These are phyloP conservation scores for Blastobotrys petasosporus DNA, from an alignment of 1,139 yeast species.

Conservation along the genomic window DNA sequence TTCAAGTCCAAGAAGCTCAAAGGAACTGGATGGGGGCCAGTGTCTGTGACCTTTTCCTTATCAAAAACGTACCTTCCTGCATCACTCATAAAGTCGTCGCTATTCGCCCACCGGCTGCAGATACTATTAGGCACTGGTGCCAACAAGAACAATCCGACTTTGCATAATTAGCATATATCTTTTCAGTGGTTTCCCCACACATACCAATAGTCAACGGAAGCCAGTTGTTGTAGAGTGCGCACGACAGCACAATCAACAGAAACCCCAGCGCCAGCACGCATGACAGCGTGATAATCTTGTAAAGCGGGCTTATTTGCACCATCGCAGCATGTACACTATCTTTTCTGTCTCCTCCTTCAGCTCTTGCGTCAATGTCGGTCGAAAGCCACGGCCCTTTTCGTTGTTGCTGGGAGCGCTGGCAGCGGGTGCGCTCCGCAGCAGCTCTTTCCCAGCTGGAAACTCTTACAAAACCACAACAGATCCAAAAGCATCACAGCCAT, in stretches of 20 bases:
- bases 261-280: slow-evolving; percentile 73
- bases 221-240: slow-evolving; percentile 73
- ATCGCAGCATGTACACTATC: slow-evolving; percentile 1
- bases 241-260: slow-evolving; percentile 68
- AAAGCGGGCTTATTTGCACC: slow-evolving; percentile 48
- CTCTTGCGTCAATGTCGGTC: not conserved
- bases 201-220: slow-evolving; percentile 57
- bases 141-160: slow-evolving; percentile 42
- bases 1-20: too few species aligned
- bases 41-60: too few species aligned
- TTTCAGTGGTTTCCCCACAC: slow-evolving; percentile 16
- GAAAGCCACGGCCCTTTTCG: not conserved
- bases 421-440: not conserved
- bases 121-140: slow-evolving; percentile 68
- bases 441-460: not conserved
- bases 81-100: slow-evolving; percentile 47
- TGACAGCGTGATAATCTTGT: slow-evolving; percentile 68
- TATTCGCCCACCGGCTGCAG: slow-evolving; percentile 38
- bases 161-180: not conserved
- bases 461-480: not conserved
- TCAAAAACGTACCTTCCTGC: slow-evolving; percentile 32
- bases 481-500: not conserved
- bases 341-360: not conserved
- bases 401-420: too few species aligned
- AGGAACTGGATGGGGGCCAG: too few species aligned